These are phyloP conservation scores for Pleurotus sapidus DNA, from an alignment of 768 basidiomycete species.

Conservation along the genomic window DNA sequence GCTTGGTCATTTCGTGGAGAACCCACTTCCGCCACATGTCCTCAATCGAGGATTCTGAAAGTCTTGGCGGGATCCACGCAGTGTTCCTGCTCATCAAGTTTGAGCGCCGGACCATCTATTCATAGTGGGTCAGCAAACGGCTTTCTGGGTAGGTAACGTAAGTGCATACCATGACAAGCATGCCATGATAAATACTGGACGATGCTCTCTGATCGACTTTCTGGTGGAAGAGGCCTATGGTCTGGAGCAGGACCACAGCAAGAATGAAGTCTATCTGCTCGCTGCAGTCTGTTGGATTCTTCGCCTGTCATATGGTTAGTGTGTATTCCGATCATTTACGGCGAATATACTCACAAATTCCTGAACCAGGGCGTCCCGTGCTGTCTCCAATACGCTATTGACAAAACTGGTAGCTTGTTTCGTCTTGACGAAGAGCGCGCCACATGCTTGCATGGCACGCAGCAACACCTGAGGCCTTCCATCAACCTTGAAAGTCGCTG, in stretches of 20 bases:
- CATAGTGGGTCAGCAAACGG: background rate
- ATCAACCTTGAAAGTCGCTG: constrained; percentile 46
- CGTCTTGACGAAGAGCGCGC: constrained; percentile 54
- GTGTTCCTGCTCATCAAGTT: constrained; percentile 41
- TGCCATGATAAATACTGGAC: constrained; percentile 55
- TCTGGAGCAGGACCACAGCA: constrained; percentile 51
- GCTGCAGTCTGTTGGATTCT: constrained; percentile 26
- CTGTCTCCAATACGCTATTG: constrained; percentile 35
- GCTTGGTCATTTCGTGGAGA: constrained; percentile 52
- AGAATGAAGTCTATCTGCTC: constrained; percentile 43
- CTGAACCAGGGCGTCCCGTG: constrained; percentile 45
- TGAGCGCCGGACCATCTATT: constrained; percentile 44
- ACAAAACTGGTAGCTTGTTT: constrained; percentile 46
- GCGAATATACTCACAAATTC: constrained; percentile 48
- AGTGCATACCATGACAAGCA: constrained; percentile 54
- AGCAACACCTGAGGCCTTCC: constrained; percentile 48
- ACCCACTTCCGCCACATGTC: constrained; percentile 58
- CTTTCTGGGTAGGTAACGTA: background rate
- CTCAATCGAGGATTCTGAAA: constrained; percentile 34
- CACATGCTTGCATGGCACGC: constrained; percentile 59
- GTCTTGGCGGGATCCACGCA: constrained; percentile 42
- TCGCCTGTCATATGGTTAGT: constrained; percentile 29
- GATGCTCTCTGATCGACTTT: constrained; percentile 42
- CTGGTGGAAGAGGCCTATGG: constrained; percentile 55
- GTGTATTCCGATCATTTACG: background rate